phyloP scores from a whole-genome alignment of 345 rosid genomes.

The Rhodamnia argentea region DNA sequence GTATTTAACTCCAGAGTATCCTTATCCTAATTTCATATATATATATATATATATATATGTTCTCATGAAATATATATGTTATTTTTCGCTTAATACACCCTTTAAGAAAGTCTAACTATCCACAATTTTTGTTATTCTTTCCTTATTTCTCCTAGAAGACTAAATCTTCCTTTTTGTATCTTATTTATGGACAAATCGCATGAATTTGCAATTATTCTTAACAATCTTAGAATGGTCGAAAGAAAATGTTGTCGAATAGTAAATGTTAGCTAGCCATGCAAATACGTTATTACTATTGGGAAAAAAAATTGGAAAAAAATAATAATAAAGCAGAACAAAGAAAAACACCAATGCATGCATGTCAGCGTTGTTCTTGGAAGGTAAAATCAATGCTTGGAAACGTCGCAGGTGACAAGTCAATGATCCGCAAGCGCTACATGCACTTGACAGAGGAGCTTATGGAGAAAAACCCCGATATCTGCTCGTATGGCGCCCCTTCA shows the following conservation, averaged over 20 bases:
- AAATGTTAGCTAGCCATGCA: not conserved
- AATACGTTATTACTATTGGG: not conserved
- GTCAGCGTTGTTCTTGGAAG: not conserved
- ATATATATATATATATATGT: no score
- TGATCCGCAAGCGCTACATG: constrained; percentile 4
- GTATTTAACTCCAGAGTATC: not conserved
- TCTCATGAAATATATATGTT: not conserved
- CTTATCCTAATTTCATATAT: not conserved
- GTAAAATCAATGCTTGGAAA: not conserved
- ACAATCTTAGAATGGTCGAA: not conserved
- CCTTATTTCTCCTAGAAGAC: no score
- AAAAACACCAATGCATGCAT: not conserved
- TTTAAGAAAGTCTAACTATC: not conserved
- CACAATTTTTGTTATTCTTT: no score
- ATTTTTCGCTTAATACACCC: not conserved
- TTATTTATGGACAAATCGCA: not conserved
- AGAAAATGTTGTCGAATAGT: not conserved
- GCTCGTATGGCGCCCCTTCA: not conserved
- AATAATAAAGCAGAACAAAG: not conserved
- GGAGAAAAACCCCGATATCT: not conserved
- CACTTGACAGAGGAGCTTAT: not conserved
- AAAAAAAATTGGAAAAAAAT: not conserved
- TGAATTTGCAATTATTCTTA: not conserved
- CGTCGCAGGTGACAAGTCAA: constrained; percentile 2
- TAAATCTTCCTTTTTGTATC: not conserved